phyloP scores from a whole-genome alignment of 1,284 basidiomycete genomes.

The Ustilago bromivora region DNA sequence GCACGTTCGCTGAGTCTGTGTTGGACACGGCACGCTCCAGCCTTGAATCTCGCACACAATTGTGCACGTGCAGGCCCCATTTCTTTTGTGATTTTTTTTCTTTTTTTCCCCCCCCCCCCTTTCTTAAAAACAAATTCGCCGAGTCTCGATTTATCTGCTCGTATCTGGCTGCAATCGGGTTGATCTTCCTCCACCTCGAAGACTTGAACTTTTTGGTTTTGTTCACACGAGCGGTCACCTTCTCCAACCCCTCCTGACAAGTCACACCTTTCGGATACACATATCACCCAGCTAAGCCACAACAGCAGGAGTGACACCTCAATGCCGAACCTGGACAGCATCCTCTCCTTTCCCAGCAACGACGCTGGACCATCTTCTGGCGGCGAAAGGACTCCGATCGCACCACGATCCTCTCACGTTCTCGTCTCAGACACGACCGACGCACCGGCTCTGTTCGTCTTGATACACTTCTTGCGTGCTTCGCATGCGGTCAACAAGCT shows the following conservation, averaged over 20 bases:
- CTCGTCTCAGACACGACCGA: slow-evolving; percentile 57
- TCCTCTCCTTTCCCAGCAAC: slow-evolving; percentile 38
- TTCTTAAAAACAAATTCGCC: neutral
- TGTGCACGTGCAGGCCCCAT: slow-evolving; percentile 23
- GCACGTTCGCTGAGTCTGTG: slow-evolving; percentile 23
- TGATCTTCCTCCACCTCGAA: slow-evolving; percentile 17
- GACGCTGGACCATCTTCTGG: slow-evolving; percentile 21
- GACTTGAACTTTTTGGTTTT: slow-evolving; percentile 8
- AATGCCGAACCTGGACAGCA: slow-evolving; percentile 49
- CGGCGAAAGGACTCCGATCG: slow-evolving; percentile 31
- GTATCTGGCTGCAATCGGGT: neutral
- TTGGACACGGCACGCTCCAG: neutral
- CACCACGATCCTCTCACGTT: slow-evolving; percentile 48
- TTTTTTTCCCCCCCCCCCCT: neutral
- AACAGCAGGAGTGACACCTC: neutral
- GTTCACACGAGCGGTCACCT: slow-evolving; percentile 15
- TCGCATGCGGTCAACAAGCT: slow-evolving; percentile 26
- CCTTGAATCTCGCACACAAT: slow-evolving; percentile 5
- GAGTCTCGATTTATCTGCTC: neutral
- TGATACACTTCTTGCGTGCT: slow-evolving; percentile 46
- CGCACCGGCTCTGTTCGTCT: slow-evolving; percentile 49
- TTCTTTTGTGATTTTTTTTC: neutral
- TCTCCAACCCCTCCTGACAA: neutral
- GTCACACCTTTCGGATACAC: neutral
- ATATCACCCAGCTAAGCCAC: neutral